These are phyloP conservation scores for Dalbergia oliveri DNA, from an alignment of 306 rosid genomes.

Conservation along the genomic window DNA sequence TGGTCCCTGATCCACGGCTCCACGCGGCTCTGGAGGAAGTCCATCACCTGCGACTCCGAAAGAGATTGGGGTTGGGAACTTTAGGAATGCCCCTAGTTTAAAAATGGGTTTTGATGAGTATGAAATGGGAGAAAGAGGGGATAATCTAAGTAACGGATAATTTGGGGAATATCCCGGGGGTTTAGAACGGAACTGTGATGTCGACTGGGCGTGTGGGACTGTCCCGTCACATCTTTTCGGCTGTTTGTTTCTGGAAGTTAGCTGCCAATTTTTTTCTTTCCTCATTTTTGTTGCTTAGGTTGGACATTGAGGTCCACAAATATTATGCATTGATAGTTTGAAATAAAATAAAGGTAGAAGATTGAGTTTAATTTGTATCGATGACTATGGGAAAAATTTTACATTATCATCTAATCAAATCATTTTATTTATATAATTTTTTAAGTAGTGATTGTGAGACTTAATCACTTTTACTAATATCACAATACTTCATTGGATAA, in stretches of 20 bases:
- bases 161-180: not conserved
- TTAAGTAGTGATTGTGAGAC: too few relatives aligned
- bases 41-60: slow-evolving; percentile 49
- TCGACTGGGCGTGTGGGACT: not conserved
- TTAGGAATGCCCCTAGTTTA: not conserved
- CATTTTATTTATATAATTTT: too few relatives aligned
- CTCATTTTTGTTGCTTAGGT: not conserved
- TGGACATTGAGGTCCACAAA: not conserved
- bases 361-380: too few relatives aligned
- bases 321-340: too few relatives aligned
- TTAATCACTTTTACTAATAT: too few relatives aligned
- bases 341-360: too few relatives aligned
- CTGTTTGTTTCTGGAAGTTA: not conserved
- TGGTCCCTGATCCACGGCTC: slow-evolving; percentile 95
- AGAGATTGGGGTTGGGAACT: not conserved
- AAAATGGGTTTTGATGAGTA: not conserved
- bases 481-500: too few relatives aligned
- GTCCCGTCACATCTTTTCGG: not conserved
- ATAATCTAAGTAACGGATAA: not conserved
- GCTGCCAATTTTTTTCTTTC: too few relatives aligned
- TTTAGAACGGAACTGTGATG: not conserved
- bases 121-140: not conserved
- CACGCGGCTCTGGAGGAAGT: slow-evolving; percentile 82
- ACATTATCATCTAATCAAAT: too few relatives aligned
- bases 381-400: too few relatives aligned